These are phyloP conservation scores for Phytophthora hybrid DNA, from an alignment of 352 stramenopile species.

Conservation along the genomic window DNA sequence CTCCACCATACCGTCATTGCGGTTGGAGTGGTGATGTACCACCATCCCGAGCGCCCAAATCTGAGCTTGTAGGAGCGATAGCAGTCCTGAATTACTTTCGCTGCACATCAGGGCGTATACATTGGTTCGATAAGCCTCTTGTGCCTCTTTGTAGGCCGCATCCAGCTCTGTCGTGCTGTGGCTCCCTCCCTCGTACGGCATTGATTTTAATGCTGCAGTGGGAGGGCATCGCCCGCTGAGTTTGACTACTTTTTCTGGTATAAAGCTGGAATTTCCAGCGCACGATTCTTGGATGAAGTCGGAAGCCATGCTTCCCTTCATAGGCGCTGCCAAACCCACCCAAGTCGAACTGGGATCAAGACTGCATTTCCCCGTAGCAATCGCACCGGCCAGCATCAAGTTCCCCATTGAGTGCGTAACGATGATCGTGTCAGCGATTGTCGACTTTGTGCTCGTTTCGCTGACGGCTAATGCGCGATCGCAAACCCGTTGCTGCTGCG, in stretches of 20 bases:
- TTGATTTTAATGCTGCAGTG: slow-evolving; percentile 21
- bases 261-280: slow-evolving; percentile 15
- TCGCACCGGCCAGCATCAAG: slow-evolving; percentile 31
- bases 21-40: slow-evolving; percentile 20
- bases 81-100: slow-evolving; percentile 24
- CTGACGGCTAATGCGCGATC: slow-evolving; percentile 23
- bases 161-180: slow-evolving; percentile 16
- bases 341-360: slow-evolving; percentile 37
- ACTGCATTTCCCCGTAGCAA: slow-evolving; percentile 30
- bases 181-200: slow-evolving; percentile 30
- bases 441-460: slow-evolving; percentile 4
- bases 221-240: slow-evolving; percentile 21
- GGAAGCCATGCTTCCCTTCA: slow-evolving; percentile 25
- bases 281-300: slow-evolving; percentile 28
- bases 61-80: slow-evolving; percentile 8
- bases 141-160: slow-evolving; percentile 26
- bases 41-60: slow-evolving; percentile 1
- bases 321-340: slow-evolving; percentile 36
- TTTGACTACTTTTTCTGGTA: too few species aligned
- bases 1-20: slow-evolving; percentile 46
- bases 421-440: slow-evolving; percentile 26
- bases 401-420: slow-evolving; percentile 33
- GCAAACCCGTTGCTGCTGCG: slow-evolving; percentile 25
- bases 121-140: slow-evolving; percentile 25
- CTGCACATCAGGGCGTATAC: slow-evolving; percentile 38